phyloP scores from a whole-genome alignment of 176 grass and related monocot species.

The Eleusine coracana region DNA sequence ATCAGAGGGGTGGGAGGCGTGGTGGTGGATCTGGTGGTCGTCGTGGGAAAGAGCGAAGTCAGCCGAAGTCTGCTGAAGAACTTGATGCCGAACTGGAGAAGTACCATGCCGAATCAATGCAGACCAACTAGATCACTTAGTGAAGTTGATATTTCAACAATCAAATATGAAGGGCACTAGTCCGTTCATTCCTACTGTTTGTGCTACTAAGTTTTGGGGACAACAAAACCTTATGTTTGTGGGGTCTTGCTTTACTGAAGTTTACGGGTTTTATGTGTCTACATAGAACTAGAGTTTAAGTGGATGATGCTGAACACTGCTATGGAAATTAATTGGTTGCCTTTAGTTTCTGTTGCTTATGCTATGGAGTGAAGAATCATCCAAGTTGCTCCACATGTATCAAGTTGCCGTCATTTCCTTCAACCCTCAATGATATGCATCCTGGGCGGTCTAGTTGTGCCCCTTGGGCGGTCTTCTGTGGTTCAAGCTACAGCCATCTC shows the following conservation, averaged over 20 bases:
- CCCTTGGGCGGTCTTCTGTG: no score
- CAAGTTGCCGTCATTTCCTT: slow-evolving; percentile 30
- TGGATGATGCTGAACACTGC: slow-evolving; percentile 46
- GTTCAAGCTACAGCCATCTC: slow-evolving; percentile 42
- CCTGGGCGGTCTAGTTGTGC: slow-evolving; percentile 1
- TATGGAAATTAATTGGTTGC: slow-evolving; percentile 55
- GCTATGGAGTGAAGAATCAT: slow-evolving; percentile 27
- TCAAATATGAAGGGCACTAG: slow-evolving; percentile 44
- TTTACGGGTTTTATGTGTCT: slow-evolving; percentile 50
- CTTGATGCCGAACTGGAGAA: slow-evolving; percentile 99
- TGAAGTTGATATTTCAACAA: slow-evolving; percentile 36
- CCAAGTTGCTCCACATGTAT: slow-evolving; percentile 43
- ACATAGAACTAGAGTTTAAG: slow-evolving; percentile 69
- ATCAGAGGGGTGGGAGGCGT: slow-evolving; percentile 50
- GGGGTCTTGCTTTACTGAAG: slow-evolving; percentile 59
- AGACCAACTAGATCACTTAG: slow-evolving; percentile 69
- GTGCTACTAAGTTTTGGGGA: slow-evolving; percentile 57
- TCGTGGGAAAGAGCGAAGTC: slow-evolving; percentile 59
- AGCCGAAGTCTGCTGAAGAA: slow-evolving; percentile 70
- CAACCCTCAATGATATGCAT: slow-evolving; percentile 5
- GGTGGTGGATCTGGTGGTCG: slow-evolving; percentile 58
- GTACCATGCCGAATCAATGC: slow-evolving; percentile 87
- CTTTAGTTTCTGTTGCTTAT: slow-evolving; percentile 52
- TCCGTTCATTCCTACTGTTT: slow-evolving; percentile 45
- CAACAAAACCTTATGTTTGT: slow-evolving; percentile 55